Evolutionary conservation across 805 yeast species (phyloP), one percentile per base, ranked within the genome.

Genomic region (Saccharomyces mikatae): DNA sequence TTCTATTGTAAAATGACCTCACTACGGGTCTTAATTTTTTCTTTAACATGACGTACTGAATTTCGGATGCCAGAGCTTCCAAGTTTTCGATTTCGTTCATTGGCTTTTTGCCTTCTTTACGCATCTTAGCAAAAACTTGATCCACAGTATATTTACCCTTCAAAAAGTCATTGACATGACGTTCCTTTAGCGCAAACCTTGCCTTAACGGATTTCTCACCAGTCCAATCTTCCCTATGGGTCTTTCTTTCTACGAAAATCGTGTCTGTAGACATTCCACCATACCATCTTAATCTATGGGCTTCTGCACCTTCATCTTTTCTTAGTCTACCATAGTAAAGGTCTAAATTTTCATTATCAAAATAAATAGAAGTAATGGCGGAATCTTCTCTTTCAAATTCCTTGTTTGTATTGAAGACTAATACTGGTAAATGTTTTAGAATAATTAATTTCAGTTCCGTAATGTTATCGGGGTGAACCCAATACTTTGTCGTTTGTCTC

Each of bases 201-300:
- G 98, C 98, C 74, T 94, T 94, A 60, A 94, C 99, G n/a, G 97
- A 89, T 73, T 92, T 92, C 71, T 94, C 99, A 63, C 99, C 99
- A 2, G 99, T 94, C 99, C 99, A 92, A 76, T 94, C 99, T 72
- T 94, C 99, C 72, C 99, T 82, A 69, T 94, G 99, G 5, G 99
- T 94, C 72, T 94, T 94, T 72, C 99, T 82, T 74, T 94, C 99
- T 49, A 92, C 96, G 60, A 94, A 94, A 54, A 92, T 88, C 46
- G 87, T 88, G 62, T 92, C 97, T 1, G 91, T 80, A 53, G 80
- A 78, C 99, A 94, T 94, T 54, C 97, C 97, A 68, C 99, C 99
- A 70, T 94, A 94, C 99, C 99, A 94, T 76, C 99, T 85, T 68
- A 94, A 78, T 74, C 99, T 85, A 60, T 92, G 90, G 24, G 98